Evolutionary conservation across 2,329 filamentous ascomycete species (phyloP).

Genomic region (Trichoderma semiorbis): DNA sequence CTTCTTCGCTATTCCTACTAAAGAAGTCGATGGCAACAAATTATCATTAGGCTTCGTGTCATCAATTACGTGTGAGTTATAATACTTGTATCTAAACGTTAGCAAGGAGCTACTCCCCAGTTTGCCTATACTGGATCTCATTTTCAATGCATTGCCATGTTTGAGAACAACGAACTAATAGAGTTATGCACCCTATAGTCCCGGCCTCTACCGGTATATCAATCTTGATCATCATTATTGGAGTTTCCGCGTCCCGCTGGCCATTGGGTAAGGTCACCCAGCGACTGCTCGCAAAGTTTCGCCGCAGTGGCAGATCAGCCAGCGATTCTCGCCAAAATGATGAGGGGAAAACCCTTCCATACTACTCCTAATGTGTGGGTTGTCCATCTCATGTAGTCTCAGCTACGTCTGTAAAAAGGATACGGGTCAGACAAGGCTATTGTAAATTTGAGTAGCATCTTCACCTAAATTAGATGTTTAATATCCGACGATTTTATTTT

Average conservation of each 20-base stretch:
- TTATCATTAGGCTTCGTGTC: not conserved
- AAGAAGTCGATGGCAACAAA: not conserved
- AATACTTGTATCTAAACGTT: not conserved
- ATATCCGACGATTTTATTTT: not conserved
- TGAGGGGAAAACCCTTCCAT: no score
- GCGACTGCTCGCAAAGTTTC: not conserved
- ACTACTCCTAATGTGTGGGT: no score
- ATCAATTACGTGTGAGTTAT: not conserved
- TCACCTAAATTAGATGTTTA: not conserved
- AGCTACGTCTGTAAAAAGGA: no score
- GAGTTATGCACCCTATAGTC: not conserved
- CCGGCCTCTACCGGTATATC: not conserved
- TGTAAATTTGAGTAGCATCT: not conserved
- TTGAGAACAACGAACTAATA: not conserved
- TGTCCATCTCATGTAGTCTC: no score
- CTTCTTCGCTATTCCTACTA: not conserved
- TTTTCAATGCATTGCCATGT: no score
- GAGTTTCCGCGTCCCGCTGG: not conserved
- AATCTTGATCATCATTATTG: not conserved
- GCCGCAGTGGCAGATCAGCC: not conserved
- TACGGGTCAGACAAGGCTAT: no score
- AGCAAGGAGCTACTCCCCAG: no score
- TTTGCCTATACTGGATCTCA: no score
- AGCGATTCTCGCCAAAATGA: not conserved
- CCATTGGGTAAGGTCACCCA: no score